Evolutionary conservation across 2,329 filamentous ascomycete species (phyloP).

Genomic region (Trichoderma breve): DNA sequence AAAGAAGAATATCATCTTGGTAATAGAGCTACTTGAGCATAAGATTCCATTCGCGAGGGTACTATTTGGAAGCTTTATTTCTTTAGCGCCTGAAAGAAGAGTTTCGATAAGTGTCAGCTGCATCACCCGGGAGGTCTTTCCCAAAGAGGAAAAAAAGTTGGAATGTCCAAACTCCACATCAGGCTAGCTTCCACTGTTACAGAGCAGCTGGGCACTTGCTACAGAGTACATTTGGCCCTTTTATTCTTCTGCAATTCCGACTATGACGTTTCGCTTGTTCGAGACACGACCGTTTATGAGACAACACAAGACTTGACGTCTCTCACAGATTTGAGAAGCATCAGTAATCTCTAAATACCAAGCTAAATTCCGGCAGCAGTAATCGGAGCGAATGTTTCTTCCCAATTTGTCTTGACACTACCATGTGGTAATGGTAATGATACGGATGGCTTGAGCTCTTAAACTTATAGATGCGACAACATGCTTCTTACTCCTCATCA

Average conservation of each 20-base stretch:
- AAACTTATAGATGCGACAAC: background rate
- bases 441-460: background rate
- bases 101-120: background rate
- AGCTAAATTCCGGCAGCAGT: background rate
- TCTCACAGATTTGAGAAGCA: background rate
- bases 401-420: background rate
- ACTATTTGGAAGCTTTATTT: background rate
- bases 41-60: background rate
- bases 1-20: background rate
- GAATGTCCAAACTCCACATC: background rate
- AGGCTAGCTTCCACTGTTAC: background rate
- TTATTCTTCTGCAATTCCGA: background rate
- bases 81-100: background rate
- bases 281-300: background rate
- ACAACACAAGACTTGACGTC: background rate
- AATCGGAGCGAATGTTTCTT: background rate
- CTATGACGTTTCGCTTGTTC: background rate
- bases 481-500: background rate
- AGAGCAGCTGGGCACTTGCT: background rate
- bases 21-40: too few relatives aligned
- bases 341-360: background rate
- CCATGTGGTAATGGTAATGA: background rate
- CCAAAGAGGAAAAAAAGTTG: background rate
- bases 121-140: background rate
- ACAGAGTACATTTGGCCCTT: too few relatives aligned